Evolutionary conservation across 2,329 filamentous ascomycete genomes (phyloP), one percentile per base, ranked within the genome.

Genomic region (Fusarium sp.): DNA sequence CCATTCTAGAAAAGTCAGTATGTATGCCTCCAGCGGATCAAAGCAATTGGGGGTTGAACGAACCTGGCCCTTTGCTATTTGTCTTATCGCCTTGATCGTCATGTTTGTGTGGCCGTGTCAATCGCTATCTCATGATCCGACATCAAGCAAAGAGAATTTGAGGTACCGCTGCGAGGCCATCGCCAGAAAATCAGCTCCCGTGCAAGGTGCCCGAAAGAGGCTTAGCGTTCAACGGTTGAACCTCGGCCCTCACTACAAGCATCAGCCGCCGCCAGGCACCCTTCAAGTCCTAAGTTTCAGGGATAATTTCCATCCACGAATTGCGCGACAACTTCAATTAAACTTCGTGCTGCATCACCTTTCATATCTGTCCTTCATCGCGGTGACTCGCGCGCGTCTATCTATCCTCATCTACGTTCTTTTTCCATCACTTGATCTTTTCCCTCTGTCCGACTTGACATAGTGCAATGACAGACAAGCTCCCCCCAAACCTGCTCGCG

Each of bases 401-500:
- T 62, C 63, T 52, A 52, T 34, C 57, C 53, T 68, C 18, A 53
- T 67, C 49, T 31, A 58, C 17, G 18, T 44, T 49, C 31, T 24
- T 36, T 40, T 33, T 57, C 43, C 17, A 55, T 39, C 46, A n/a
- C 50, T 55, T 45, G 28, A 10, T 31, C 28, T 26, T 58, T 53
- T 56, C 17, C 20, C 31, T 24, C 42, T 31, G n/a, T 40, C 39
- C 26, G 44, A 63, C 39, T 54, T 22, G 69, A 60, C 51, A 67
- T 56, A 75, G 84, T 74, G 45, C 54, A 67, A 99, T 98, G 96
- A 98, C 96, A 51, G 95, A 98, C 86, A 96, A 97, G 82, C 91
- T 99, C 20, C 95, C 96, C 61, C 93, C 92, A 58, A 95, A 97
- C 79, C 88, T 98, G 63, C 87, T 98, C 75, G 92, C 93, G 81